A percentile compares a stretch with the other conserved stretches of the same genome.
Evolutionary conservation across 1,284 basidiomycete species (phyloP).

Genomic region (Rhodotorula sp.): DNA sequence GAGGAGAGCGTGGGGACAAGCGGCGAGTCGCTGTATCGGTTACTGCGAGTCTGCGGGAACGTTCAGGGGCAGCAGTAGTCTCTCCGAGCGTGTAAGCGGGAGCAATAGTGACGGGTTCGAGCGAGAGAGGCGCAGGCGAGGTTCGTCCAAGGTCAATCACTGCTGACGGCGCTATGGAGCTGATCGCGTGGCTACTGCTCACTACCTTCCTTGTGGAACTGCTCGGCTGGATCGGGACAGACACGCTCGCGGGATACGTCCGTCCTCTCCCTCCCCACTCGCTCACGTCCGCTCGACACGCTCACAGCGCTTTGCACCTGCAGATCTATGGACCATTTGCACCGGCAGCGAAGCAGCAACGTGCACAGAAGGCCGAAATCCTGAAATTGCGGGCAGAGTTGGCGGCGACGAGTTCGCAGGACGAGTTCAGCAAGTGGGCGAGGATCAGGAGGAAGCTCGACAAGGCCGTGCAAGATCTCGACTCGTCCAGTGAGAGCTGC

Average conservation of each 20-base stretch:
- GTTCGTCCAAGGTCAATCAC: background rate
- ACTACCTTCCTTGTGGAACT: constrained; percentile 77
- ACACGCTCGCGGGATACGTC: constrained; percentile 73
- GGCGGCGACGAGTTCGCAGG: constrained; percentile 85
- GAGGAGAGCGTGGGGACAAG: background rate
- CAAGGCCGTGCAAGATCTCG: constrained; percentile 88
- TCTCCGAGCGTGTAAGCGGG: background rate
- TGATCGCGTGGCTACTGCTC: constrained; percentile 74
- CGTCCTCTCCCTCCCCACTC: constrained; percentile 47
- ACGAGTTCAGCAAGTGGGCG: constrained; percentile 99
- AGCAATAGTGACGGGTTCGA: background rate
- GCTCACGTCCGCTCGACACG: background rate
- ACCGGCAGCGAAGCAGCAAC: constrained; percentile 1
- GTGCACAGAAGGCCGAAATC: constrained; percentile 69
- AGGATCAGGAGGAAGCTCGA: constrained; percentile 87
- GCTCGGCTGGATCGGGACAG: constrained; percentile 81
- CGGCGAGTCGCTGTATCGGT: background rate
- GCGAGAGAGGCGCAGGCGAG: background rate
- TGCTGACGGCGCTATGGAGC: constrained; percentile 43
- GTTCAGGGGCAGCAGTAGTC: too few relatives aligned
- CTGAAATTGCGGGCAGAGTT: constrained; percentile 80
- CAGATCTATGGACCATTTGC: constrained; percentile 22
- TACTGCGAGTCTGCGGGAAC: too few relatives aligned
- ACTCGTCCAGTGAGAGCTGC: constrained; percentile 64
- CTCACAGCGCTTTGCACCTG: background rate